Conservation (phyloP, 108 stramenopile genomes). For the Skeletonema tropicum region DNA sequence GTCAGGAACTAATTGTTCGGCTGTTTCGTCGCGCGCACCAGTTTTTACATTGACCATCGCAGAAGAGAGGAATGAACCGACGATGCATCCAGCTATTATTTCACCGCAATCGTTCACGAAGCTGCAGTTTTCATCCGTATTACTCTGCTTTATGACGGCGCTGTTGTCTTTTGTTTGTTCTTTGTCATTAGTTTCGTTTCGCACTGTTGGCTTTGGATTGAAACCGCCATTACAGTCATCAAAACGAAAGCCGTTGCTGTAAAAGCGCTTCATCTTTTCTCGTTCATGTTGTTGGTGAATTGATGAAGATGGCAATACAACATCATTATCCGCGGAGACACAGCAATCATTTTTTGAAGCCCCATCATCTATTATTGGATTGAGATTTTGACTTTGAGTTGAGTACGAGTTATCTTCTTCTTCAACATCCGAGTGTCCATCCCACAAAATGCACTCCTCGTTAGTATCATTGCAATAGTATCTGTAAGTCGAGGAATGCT, state of each 20-base stretch:
- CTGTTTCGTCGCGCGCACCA: slow-evolving; percentile 27
- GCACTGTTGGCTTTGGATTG: background rate
- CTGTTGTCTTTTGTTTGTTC: background rate
- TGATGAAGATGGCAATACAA: background rate
- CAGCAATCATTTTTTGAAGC: background rate
- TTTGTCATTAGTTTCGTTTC: slow-evolving; percentile 2
- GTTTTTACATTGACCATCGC: background rate
- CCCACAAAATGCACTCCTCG: slow-evolving; percentile 29
- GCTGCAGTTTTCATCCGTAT: background rate
- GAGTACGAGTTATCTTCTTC: background rate
- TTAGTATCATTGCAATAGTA: slow-evolving; percentile 8
- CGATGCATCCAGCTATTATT: slow-evolving; percentile 45
- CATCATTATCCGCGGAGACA: slow-evolving; percentile 1
- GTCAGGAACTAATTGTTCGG: slow-evolving; percentile 53
- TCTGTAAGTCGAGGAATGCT: background rate
- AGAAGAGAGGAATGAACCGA: slow-evolving; percentile 42
- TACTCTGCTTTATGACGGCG: background rate
- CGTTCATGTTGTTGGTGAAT: background rate
- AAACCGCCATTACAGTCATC: background rate
- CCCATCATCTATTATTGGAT: background rate
- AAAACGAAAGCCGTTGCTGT: slow-evolving; percentile 25
- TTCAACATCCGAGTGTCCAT: slow-evolving; percentile 2
- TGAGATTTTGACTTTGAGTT: background rate
- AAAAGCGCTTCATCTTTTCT: slow-evolving; percentile 30
- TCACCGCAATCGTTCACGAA: slow-evolving; percentile 15